Conservation (phyloP, 225 moss, liverwort and hornwort species). For the Lunularia cruciata region DNA sequence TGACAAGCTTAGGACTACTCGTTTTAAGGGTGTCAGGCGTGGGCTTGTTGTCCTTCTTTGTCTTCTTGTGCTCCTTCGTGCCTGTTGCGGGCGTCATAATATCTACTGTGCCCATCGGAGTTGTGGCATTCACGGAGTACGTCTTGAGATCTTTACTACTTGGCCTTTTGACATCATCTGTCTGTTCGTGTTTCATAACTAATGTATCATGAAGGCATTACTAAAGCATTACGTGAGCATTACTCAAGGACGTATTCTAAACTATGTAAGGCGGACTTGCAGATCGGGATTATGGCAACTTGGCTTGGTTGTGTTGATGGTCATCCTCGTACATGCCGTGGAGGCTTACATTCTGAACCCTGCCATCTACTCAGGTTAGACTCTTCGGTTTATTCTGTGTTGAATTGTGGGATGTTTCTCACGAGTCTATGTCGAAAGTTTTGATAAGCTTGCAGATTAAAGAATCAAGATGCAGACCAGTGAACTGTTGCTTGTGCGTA, state of each 20-base stretch:
- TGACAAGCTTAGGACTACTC: slow-evolving; percentile 53
- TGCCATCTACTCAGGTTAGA: slow-evolving; percentile 57
- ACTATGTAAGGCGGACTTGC: too few relatives aligned
- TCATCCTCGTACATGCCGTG: slow-evolving; percentile 60
- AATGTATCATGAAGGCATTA: too few relatives aligned
- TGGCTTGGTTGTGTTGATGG: slow-evolving; percentile 54
- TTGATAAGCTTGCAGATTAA: too few relatives aligned
- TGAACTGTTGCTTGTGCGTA: too few relatives aligned
- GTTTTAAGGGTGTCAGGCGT: slow-evolving; percentile 51
- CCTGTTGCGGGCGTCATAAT: slow-evolving; percentile 63
- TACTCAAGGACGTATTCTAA: too few relatives aligned
- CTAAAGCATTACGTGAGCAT: too few relatives aligned
- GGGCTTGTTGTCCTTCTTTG: slow-evolving; percentile 50
- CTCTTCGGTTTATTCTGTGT: neutral
- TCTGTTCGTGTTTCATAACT: too few relatives aligned
- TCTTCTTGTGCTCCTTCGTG: slow-evolving; percentile 58
- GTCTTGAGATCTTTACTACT: neutral
- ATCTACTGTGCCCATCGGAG: slow-evolving; percentile 63
- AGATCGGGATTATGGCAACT: slow-evolving; percentile 53
- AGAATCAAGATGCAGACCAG: too few relatives aligned
- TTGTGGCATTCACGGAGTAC: slow-evolving; percentile 58
- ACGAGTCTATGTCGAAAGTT: too few relatives aligned
- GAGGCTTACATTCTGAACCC: slow-evolving; percentile 64
- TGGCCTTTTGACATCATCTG: too few relatives aligned
- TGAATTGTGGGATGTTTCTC: neutral